Base-by-base conservation (phyloP, 345 rosid species). In the Cochlearia excelsa region DNA sequence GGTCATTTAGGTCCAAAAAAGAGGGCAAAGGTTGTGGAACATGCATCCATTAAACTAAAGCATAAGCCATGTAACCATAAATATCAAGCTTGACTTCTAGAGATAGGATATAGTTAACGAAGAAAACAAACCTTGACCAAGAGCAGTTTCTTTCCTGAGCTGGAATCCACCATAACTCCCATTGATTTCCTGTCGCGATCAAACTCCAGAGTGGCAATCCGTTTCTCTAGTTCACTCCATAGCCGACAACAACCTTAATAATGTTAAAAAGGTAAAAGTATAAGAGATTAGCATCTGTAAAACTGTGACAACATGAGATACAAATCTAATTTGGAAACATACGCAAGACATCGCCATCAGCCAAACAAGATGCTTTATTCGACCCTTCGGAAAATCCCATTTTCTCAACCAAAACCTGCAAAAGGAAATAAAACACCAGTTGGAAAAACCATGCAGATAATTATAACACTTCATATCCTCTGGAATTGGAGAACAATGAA, bases 171-270 rank as follows among this genome's bases (percentile, higher is more conserved):
- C 73, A 93, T 87, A 52, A 89, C 95, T 64, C 99, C 99, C 99
- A 93, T 93, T 46, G 99, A 93, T 71, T 93, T 93, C 45, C 99
- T 61, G 61, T 82, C 95, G 5, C 80, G 95, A 57, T 87, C 97
- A 29, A 93, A 93, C 77, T 93, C 99, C 57, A 93, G 89, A 58
- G 99, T 89, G 44, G 95, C 99, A 80, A 87, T 79, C 57, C 97
- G 81, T 46, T 70, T 83, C 61, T 87, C 94, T 69, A 76, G 64
- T 74, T 77, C 67, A 67, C 63, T 84, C 99, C 96, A 93, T 34
- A 66, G 44, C 48, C 68, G 76, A 57, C 77, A 89, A 77, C 86
- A 89, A 61, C 90, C 99, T 93, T 66, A 4, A 47, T 49, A 54
- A 9, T 30, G 59, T 7, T 30, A 1, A 44, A 28, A 27, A 26